Evolutionary conservation across 345 rosid species (phyloP).

Genomic region (Camelina laxa): DNA sequence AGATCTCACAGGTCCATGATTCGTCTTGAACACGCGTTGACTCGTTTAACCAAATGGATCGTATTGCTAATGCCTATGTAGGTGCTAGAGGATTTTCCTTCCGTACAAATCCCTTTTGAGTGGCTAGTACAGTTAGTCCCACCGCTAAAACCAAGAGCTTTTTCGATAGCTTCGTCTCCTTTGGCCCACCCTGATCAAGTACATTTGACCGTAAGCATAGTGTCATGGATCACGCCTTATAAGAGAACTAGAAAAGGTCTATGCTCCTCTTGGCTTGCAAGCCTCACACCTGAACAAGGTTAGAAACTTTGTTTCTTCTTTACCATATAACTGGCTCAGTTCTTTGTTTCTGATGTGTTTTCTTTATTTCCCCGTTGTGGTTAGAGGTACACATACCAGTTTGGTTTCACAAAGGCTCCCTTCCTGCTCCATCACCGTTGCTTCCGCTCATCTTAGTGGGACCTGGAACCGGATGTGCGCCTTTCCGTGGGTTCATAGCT

Average conservation of each 20-base stretch:
- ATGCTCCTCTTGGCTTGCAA: constrained; percentile 89
- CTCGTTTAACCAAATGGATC: neutral
- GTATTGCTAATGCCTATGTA: constrained; percentile 36
- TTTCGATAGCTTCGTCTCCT: constrained; percentile 90
- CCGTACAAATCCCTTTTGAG: constrained; percentile 89
- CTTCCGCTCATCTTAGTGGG: constrained; percentile 83
- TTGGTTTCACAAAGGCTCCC: constrained; percentile 83
- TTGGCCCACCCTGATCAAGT: constrained; percentile 80
- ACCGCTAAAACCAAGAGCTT: constrained; percentile 76
- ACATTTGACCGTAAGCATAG: constrained; percentile 82
- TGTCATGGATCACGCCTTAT: constrained; percentile 87
- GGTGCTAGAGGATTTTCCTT: constrained; percentile 95
- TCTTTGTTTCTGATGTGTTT: constrained; percentile 26
- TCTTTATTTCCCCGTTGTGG: neutral
- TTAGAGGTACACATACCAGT: constrained; percentile 69
- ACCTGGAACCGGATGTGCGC: constrained; percentile 99
- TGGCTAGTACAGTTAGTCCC: constrained; percentile 97
- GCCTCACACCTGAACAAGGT: constrained; percentile 73
- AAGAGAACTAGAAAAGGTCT: constrained; percentile 79
- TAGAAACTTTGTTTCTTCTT: constrained; percentile 14
- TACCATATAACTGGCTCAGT: constrained; percentile 1
- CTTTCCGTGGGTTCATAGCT: constrained; percentile 87
- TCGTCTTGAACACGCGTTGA: constrained; percentile 6
- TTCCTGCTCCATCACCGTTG: constrained; percentile 73
- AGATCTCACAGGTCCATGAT: neutral